Conservation (phyloP, 768 basidiomycete species). For the Termitomyces titanicus region DNA sequence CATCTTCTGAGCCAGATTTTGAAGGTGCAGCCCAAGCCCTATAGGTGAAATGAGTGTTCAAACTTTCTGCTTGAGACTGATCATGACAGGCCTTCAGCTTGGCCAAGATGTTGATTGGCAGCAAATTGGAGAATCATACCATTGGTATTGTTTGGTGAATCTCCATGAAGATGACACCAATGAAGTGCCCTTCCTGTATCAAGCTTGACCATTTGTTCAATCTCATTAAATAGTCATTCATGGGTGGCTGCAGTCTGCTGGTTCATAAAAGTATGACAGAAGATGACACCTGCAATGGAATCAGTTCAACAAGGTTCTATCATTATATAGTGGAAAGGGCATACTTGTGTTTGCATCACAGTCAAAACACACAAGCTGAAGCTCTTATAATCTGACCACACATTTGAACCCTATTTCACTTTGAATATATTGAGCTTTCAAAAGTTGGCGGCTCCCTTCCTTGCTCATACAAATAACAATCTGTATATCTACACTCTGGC, state of each 20-base stretch:
- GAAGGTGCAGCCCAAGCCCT: slow-evolving; percentile 22
- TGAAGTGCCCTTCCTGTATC: too few relatives aligned
- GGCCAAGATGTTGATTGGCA: slow-evolving; percentile 20
- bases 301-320: neutral
- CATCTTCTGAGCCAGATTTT: slow-evolving; percentile 6
- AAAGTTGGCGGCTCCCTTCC: slow-evolving; percentile 16
- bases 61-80: too few relatives aligned
- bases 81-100: too few relatives aligned
- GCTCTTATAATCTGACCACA: slow-evolving; percentile 23
- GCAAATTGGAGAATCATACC: slow-evolving; percentile 16
- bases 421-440: slow-evolving; percentile 19
- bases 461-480: slow-evolving; percentile 23
- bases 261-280: slow-evolving; percentile 4
- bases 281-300: neutral
- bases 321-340: neutral
- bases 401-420: slow-evolving; percentile 26
- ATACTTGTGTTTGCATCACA: neutral
- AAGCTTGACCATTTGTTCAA: slow-evolving; percentile 17
- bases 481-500: slow-evolving; percentile 9
- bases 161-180: slow-evolving; percentile 22
- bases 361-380: slow-evolving; percentile 18
- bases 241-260: slow-evolving; percentile 18
- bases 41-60: too few relatives aligned
- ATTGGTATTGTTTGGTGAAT: slow-evolving; percentile 1
- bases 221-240: slow-evolving; percentile 10